Conservation (phyloP, 768 basidiomycete species). For the Pleurotus djamor region DNA sequence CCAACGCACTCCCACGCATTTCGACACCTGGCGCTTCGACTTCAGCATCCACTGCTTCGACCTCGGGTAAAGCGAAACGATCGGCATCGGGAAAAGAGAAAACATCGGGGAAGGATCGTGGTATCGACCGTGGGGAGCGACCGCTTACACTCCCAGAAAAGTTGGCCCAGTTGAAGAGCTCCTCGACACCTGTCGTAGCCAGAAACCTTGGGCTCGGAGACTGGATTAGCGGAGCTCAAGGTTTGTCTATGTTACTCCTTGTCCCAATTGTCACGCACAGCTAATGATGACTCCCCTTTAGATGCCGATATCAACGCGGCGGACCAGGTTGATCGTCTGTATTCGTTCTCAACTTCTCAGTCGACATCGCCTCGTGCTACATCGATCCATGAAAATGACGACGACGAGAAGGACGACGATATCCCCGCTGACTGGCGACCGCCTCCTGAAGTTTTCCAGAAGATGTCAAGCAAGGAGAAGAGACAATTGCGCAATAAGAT, state of each 20-base stretch:
- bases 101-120: neutral
- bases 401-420: conserved; percentile 40
- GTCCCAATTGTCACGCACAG: too few relatives aligned
- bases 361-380: neutral
- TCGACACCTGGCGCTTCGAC: conserved; percentile 18
- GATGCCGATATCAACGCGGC: neutral
- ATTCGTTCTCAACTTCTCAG: neutral
- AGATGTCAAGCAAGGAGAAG: conserved; percentile 95
- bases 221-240: neutral
- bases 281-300: too few relatives aligned
- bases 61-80: neutral
- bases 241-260: too few relatives aligned
- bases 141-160: conserved; percentile 3
- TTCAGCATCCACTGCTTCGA: conserved; percentile 9
- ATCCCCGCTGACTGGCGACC: conserved; percentile 82
- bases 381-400: conserved; percentile 11
- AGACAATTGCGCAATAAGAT: conserved; percentile 97
- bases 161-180: neutral
- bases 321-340: neutral
- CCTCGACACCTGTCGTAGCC: conserved; percentile 2
- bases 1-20: conserved; percentile 9
- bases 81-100: neutral
- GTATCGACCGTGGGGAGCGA: neutral
- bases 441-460: conserved; percentile 90
- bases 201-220: conserved; percentile 1